Evolutionary conservation across 805 yeast genomes (phyloP).

Genomic region (Sugiyamaella marilandica): DNA sequence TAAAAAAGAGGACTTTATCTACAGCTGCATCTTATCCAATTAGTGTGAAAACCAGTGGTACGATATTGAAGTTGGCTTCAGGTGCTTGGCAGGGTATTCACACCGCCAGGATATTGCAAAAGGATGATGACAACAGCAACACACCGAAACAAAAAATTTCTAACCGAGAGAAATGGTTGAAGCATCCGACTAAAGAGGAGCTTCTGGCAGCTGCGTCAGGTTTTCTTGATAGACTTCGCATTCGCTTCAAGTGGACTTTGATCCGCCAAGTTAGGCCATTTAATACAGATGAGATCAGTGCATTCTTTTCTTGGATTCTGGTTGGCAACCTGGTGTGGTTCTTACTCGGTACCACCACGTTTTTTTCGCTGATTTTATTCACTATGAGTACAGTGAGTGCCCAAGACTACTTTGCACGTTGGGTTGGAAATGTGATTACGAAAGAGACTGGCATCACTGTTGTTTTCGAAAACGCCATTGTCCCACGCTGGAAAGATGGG

Average conservation of each 20-base stretch:
- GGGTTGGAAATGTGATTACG: conserved; percentile 78
- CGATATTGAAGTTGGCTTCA: not conserved
- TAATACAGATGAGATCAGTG: conserved; percentile 87
- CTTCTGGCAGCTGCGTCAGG: conserved; percentile 43
- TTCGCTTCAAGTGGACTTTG: conserved; percentile 66
- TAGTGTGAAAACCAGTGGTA: too few relatives aligned
- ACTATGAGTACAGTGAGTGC: conserved; percentile 81
- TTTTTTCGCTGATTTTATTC: conserved; percentile 72
- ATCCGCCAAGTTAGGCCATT: conserved; percentile 76
- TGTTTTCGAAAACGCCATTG: conserved; percentile 87
- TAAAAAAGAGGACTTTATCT: too few relatives aligned
- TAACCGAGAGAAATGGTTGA: not conserved
- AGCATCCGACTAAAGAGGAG: conserved; percentile 33
- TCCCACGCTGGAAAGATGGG: conserved; percentile 90
- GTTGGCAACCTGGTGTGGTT: conserved; percentile 81
- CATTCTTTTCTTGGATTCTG: conserved; percentile 86
- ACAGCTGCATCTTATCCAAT: too few relatives aligned
- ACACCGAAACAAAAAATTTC: not conserved
- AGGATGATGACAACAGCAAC: not conserved
- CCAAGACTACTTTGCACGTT: conserved; percentile 78
- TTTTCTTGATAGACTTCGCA: conserved; percentile 38
- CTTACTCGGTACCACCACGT: conserved; percentile 86
- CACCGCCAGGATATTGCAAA: not conserved
- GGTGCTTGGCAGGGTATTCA: not conserved
- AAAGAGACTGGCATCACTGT: conserved; percentile 77